Conservation (phyloP, 306 rosid species). For the Parietaria judaica region DNA sequence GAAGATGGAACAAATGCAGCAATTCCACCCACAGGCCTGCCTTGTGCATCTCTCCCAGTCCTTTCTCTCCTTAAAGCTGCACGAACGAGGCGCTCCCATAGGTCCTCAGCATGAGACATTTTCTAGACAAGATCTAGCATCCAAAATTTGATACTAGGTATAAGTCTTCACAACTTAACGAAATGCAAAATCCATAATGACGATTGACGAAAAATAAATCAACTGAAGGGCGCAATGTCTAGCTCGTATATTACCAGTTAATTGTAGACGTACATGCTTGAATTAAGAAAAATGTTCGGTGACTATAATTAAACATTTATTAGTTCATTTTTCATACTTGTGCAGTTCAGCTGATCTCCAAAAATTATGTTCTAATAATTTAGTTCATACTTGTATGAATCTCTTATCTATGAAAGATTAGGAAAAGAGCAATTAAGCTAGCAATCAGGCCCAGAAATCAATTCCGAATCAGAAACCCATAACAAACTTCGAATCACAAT, state of each 20-base stretch:
- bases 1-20: slow-evolving; percentile 92
- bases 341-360: too few species aligned
- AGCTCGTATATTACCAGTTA: too few species aligned
- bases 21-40: slow-evolving; percentile 57
- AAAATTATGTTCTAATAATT: too few species aligned
- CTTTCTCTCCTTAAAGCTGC: slow-evolving; percentile 74
- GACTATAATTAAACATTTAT: too few species aligned
- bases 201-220: neutral
- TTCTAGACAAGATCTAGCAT: slow-evolving; percentile 16
- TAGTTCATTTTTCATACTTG: too few species aligned
- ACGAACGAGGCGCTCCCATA: slow-evolving; percentile 87
- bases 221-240: neutral
- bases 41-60: slow-evolving; percentile 61
- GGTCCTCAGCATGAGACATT: slow-evolving; percentile 77
- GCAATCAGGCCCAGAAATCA: neutral
- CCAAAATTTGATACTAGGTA: neutral
- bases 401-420: too few species aligned
- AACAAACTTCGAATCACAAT: neutral
- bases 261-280: too few species aligned
- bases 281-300: too few species aligned
- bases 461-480: neutral
- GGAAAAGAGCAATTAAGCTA: too few species aligned
- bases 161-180: neutral
- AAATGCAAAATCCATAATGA: neutral
- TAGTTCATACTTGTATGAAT: too few species aligned